These are phyloP conservation scores for Citrus medica DNA, from an alignment of 345 rosid species.

Conservation along the genomic window DNA sequence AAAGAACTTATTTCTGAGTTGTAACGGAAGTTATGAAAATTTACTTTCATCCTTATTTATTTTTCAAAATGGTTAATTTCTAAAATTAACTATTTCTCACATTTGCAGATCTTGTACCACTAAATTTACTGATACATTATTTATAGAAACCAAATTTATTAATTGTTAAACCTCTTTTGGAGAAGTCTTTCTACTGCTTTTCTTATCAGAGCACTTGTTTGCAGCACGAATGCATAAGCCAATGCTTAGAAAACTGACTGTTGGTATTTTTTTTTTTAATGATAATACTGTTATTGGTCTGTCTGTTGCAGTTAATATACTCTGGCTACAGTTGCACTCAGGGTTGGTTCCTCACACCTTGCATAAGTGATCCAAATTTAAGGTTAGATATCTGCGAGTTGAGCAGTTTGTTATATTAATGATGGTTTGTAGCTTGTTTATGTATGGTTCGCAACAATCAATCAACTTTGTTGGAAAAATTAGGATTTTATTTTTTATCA, in stretches of 20 bases:
- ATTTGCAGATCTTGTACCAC: background rate
- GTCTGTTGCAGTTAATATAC: constrained; percentile 69
- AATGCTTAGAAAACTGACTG: background rate
- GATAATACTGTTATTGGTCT: constrained; percentile 6
- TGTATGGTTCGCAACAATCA: background rate
- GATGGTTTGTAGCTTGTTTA: background rate
- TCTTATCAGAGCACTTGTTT: background rate
- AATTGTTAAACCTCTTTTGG: background rate
- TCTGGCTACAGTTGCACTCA: constrained; percentile 90
- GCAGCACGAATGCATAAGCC: background rate
- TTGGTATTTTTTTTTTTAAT: constrained; percentile 1
- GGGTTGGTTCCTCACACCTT: constrained; percentile 98
- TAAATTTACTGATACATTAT: background rate
- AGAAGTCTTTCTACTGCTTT: background rate
- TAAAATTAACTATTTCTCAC: background rate
- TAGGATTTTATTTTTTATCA: constrained; percentile 1
- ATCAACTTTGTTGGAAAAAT: background rate
- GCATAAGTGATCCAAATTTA: constrained; percentile 76
- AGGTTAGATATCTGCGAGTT: constrained; percentile 48
- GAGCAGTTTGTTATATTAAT: background rate
- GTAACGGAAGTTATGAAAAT: background rate
- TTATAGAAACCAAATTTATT: too few species aligned
- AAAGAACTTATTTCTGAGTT: too few species aligned
- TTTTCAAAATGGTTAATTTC: background rate
- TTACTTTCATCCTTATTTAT: background rate